Conservation (phyloP, 495 filamentous ascomycete species). For the Podospora conica region DNA sequence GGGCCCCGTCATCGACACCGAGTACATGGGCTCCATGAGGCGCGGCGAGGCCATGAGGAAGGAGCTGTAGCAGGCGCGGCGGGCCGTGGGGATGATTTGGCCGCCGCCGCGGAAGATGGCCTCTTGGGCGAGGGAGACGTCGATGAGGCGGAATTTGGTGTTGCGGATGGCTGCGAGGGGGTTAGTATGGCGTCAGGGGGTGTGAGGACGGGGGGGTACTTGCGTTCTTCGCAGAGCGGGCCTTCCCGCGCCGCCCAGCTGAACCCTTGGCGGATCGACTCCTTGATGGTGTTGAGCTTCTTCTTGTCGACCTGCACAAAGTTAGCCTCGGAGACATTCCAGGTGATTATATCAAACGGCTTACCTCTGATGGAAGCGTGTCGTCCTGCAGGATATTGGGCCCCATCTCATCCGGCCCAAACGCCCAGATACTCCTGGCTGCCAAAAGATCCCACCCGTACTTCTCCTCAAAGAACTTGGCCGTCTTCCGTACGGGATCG, state of each 20-base stretch:
- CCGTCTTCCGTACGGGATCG: slow-evolving; percentile 86
- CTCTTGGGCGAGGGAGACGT: slow-evolving; percentile 78
- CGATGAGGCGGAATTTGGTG: slow-evolving; percentile 90
- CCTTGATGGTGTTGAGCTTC: slow-evolving; percentile 76
- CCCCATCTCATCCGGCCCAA: slow-evolving; percentile 90
- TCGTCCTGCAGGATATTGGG: slow-evolving; percentile 97
- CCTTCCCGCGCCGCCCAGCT: slow-evolving; percentile 94
- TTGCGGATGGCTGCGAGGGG: slow-evolving; percentile 73
- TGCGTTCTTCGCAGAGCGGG: slow-evolving; percentile 96
- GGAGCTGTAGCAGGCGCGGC: slow-evolving; percentile 84
- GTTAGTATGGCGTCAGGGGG: neutral
- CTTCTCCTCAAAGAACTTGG: slow-evolving; percentile 94
- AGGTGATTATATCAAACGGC: slow-evolving; percentile 20
- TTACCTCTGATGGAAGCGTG: slow-evolving; percentile 73
- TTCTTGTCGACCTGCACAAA: slow-evolving; percentile 72
- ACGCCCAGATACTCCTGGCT: slow-evolving; percentile 94
- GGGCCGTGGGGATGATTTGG: slow-evolving; percentile 92
- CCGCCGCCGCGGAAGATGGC: slow-evolving; percentile 92
- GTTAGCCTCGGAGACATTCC: slow-evolving; percentile 7
- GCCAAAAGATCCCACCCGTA: slow-evolving; percentile 97
- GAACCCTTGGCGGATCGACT: slow-evolving; percentile 91
- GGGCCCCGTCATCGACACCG: slow-evolving; percentile 85
- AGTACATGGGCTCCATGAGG: slow-evolving; percentile 93
- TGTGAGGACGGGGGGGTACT: slow-evolving; percentile 35
- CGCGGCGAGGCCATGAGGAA: slow-evolving; percentile 96